These are phyloP conservation scores for Vicia sativa DNA, from an alignment of 306 rosid genomes.

Conservation along the genomic window DNA sequence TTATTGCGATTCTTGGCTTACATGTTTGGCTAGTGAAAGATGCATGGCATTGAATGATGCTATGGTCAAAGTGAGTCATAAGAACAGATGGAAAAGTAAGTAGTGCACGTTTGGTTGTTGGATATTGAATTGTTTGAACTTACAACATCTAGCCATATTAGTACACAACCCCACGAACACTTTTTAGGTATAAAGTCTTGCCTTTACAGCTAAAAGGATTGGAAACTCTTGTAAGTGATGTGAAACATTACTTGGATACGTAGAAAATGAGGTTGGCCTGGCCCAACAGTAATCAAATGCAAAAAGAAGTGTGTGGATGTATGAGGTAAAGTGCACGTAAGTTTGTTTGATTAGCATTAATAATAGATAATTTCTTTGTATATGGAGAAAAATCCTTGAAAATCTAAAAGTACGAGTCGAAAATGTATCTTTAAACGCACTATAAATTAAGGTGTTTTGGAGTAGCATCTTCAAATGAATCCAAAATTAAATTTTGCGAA, in stretches of 20 bases:
- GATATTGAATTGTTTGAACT: constrained; percentile 46
- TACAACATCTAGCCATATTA: constrained; percentile 34
- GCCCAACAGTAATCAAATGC: constrained; percentile 7
- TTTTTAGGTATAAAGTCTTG: constrained; percentile 50
- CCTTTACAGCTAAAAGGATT: constrained; percentile 54
- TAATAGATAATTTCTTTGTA: no score
- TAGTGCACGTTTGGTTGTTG: constrained; percentile 62
- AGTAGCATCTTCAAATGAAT: no score
- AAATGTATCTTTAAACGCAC: no score
- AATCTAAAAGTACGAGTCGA: no score
- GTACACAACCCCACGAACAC: constrained; percentile 26
- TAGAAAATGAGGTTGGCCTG: constrained; percentile 24
- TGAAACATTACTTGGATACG: constrained; percentile 27
- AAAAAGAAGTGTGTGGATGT: not conserved
- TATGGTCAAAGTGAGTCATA: constrained; percentile 37
- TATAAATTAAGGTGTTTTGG: no score
- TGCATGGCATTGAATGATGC: constrained; percentile 38
- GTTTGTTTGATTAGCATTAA: not conserved
- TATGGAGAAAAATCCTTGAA: no score
- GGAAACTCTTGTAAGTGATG: constrained; percentile 29
- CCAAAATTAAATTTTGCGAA: no score
- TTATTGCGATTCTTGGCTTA: constrained; percentile 34
- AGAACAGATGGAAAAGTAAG: constrained; percentile 52
- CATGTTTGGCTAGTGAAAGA: constrained; percentile 37
- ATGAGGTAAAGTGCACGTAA: not conserved